These are phyloP conservation scores for Pythium folliculosum DNA, from an alignment of 352 stramenopile genomes.

Conservation along the genomic window DNA sequence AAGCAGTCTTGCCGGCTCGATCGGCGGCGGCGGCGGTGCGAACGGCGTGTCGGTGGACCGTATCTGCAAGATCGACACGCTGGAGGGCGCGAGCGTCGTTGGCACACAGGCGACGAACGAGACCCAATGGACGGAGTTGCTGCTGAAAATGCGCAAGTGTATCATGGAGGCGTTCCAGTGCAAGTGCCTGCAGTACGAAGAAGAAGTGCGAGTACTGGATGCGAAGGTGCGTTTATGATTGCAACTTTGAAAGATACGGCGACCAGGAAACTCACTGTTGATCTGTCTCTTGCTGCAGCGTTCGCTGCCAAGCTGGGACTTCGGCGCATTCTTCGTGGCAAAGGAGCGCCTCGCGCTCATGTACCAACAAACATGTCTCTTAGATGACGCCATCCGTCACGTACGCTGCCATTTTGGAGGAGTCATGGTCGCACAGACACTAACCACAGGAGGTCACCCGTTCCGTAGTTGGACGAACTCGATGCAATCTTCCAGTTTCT, in stretches of 20 bases:
- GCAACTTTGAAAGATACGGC: no score
- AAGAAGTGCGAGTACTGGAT: constrained; percentile 64
- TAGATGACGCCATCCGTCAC: constrained; percentile 81
- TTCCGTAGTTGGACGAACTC: constrained; percentile 69
- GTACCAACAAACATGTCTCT: constrained; percentile 84
- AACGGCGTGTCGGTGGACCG: constrained; percentile 40
- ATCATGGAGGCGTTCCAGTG: constrained; percentile 85
- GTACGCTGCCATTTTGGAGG: constrained; percentile 35
- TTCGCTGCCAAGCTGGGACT: constrained; percentile 59
- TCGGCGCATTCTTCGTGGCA: constrained; percentile 75
- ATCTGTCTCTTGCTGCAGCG: constrained; percentile 28
- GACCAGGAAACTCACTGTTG: no score
- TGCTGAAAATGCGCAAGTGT: constrained; percentile 64
- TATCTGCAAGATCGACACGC: constrained; percentile 84
- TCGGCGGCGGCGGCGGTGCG: constrained; percentile 13
- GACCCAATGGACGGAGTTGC: constrained; percentile 74
- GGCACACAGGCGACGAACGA: constrained; percentile 74
- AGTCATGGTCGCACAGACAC: background rate
- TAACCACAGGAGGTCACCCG: no score
- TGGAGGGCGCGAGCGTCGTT: constrained; percentile 70
- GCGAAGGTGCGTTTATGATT: constrained; percentile 40
- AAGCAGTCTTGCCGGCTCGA: constrained; percentile 24
- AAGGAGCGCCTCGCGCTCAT: constrained; percentile 81
- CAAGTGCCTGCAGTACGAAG: constrained; percentile 81
- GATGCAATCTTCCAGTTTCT: constrained; percentile 67